A percentile compares a stretch with the other conserved stretches of the same genome.
Evolutionary conservation across 257 asterid genomes (phyloP).

Genomic region (Gardenia jasminoides): DNA sequence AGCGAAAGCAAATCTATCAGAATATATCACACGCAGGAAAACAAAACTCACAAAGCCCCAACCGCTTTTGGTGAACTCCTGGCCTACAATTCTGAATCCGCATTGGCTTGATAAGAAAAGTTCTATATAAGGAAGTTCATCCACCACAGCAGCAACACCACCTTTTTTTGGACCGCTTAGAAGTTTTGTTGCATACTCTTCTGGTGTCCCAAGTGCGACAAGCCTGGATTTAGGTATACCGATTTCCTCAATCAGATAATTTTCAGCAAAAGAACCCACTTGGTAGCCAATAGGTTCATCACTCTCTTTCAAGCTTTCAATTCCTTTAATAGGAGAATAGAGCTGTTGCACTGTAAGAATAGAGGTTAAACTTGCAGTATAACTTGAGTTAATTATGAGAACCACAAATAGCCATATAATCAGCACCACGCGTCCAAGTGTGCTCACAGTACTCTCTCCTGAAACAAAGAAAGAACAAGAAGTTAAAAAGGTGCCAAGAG

Average conservation of each 20-base stretch:
- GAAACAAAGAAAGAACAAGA: slow-evolving; percentile 8
- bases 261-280: slow-evolving; percentile 63
- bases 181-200: slow-evolving; percentile 49
- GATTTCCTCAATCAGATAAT: slow-evolving; percentile 46
- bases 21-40: not conserved
- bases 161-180: slow-evolving; percentile 49
- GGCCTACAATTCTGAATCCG: slow-evolving; percentile 55
- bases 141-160: slow-evolving; percentile 72
- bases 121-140: slow-evolving; percentile 59
- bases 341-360: slow-evolving; percentile 65
- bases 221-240: slow-evolving; percentile 57
- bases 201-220: slow-evolving; percentile 49
- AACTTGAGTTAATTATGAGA: slow-evolving; percentile 60
- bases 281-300: slow-evolving; percentile 62
- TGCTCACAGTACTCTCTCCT: slow-evolving; percentile 58
- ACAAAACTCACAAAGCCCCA: slow-evolving; percentile 74
- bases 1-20: not conserved
- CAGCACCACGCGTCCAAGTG: slow-evolving; percentile 57
- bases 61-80: slow-evolving; percentile 55
- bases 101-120: slow-evolving; percentile 49
- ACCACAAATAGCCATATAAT: slow-evolving; percentile 67
- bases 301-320: slow-evolving; percentile 46
- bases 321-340: slow-evolving; percentile 54
- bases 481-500: not conserved
- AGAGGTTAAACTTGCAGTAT: slow-evolving; percentile 72